phyloP scores from a whole-genome alignment of 1,284 basidiomycete species.

The Trametes sp. region DNA sequence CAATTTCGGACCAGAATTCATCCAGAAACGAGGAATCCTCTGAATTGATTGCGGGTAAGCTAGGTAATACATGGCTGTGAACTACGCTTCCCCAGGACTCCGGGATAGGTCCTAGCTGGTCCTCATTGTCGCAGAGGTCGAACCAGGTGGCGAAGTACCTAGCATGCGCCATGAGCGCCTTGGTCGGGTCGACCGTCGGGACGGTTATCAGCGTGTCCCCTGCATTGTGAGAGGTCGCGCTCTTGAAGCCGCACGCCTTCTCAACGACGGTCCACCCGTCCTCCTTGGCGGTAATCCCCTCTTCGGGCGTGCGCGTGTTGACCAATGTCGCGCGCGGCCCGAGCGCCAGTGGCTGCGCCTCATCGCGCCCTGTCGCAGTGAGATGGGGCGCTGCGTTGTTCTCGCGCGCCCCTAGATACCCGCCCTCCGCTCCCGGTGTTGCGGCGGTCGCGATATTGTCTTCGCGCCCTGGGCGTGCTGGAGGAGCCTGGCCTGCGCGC shows the following conservation, averaged over 20 bases:
- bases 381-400: too few species aligned
- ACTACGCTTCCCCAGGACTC: background rate
- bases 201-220: background rate
- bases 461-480: background rate
- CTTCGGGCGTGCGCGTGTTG: too few species aligned
- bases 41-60: background rate
- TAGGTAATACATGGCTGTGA: background rate
- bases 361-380: too few species aligned
- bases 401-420: too few species aligned
- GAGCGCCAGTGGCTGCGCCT: too few species aligned
- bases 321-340: too few species aligned
- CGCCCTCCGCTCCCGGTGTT: too few species aligned
- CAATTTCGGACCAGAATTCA: conserved; percentile 1
- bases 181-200: too few species aligned
- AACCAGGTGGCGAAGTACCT: background rate
- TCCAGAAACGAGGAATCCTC: background rate
- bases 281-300: too few species aligned
- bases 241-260: too few species aligned
- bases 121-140: background rate
- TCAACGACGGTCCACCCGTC: too few species aligned
- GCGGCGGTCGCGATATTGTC: too few species aligned
- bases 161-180: background rate
- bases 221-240: background rate
- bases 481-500: background rate
- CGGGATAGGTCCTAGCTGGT: background rate